A percentile compares a stretch with the other conserved stretches of the same genome.
Conservation (phyloP, 1,139 yeast genomes). For the Arxiozyma bovina region DNA sequence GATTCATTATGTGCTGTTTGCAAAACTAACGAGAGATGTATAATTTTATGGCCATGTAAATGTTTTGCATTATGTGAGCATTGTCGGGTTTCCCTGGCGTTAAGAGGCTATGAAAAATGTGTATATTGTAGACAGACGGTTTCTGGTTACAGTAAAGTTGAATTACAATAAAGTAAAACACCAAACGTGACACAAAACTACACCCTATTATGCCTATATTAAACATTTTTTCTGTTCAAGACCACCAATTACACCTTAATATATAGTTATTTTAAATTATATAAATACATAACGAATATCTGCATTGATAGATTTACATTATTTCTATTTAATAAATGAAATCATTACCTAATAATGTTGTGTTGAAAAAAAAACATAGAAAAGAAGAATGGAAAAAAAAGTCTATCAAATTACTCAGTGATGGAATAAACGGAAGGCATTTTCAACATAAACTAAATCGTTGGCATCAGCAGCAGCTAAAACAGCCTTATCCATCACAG, state of each 20-base stretch:
- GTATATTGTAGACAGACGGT: constrained; percentile 79
- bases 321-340: background rate
- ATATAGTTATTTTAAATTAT: background rate
- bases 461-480: constrained; percentile 90
- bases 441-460: constrained; percentile 82
- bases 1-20: constrained; percentile 63
- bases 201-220: background rate
- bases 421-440: constrained; percentile 95
- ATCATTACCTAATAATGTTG: background rate
- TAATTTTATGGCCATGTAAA: constrained; percentile 87
- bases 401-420: constrained; percentile 41
- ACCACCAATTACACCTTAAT: background rate
- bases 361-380: background rate
- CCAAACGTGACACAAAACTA: background rate
- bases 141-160: constrained; percentile 44
- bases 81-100: constrained; percentile 67
- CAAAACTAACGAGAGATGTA: constrained; percentile 62
- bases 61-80: constrained; percentile 84
- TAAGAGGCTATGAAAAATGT: constrained; percentile 70
- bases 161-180: constrained; percentile 6
- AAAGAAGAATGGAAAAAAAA: background rate
- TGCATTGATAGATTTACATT: background rate
- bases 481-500: constrained; percentile 96
- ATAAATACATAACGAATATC: background rate
- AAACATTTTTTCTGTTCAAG: background rate